These are phyloP conservation scores for Chenopodium formosanum DNA, from an alignment of 148 eudicot species.

Conservation along the genomic window DNA sequence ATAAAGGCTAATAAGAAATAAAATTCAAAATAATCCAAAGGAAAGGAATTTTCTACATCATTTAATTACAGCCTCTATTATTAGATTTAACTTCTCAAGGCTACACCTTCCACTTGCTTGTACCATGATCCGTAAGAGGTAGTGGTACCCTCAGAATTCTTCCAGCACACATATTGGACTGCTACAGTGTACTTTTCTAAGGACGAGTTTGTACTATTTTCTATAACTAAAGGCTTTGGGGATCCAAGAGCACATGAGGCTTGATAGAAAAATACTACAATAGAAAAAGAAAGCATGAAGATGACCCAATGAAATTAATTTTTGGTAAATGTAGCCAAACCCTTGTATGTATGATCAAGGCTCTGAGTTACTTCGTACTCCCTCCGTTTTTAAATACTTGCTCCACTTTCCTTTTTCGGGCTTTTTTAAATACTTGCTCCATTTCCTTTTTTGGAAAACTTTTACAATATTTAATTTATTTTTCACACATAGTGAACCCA, in stretches of 20 bases:
- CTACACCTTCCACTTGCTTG: background rate
- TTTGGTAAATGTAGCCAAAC: too few species aligned
- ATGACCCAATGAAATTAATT: background rate
- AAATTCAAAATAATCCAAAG: background rate
- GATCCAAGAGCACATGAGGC: background rate
- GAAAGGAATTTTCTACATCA: background rate
- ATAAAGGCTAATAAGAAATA: background rate
- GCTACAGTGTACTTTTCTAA: background rate
- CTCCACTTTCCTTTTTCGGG: too few species aligned
- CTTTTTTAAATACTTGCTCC: too few species aligned
- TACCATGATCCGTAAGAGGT: background rate
- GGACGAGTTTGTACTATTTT: too few species aligned
- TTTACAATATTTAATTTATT: too few species aligned
- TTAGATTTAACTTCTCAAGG: background rate
- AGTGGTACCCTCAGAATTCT: background rate
- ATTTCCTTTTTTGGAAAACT: too few species aligned
- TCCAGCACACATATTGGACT: background rate
- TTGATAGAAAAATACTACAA: background rate
- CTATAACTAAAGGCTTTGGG: background rate
- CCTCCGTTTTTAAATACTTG: too few species aligned
- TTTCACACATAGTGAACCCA: too few species aligned
- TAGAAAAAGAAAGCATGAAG: background rate
- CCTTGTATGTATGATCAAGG: too few species aligned
- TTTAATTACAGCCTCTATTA: background rate
- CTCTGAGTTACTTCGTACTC: too few species aligned